phyloP scores from a whole-genome alignment of 495 filamentous ascomycete genomes.

The Trichoderma virens region DNA sequence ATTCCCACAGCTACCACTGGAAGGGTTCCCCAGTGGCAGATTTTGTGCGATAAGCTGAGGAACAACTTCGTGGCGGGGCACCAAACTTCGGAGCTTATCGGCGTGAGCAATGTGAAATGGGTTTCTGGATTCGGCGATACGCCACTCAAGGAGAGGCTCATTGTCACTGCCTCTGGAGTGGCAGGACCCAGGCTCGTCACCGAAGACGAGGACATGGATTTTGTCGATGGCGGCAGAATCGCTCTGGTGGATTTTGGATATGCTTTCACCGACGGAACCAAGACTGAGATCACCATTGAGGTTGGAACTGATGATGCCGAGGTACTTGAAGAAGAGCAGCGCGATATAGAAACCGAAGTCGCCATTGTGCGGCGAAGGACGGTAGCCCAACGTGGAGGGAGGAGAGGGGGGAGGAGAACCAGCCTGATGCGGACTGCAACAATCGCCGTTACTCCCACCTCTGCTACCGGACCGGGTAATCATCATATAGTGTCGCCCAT shows the following conservation, averaged over 20 bases:
- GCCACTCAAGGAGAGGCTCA: constrained; percentile 50
- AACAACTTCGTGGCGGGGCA: constrained; percentile 56
- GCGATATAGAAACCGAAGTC: constrained; percentile 73
- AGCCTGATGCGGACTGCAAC: constrained; percentile 29
- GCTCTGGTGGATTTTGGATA: constrained; percentile 70
- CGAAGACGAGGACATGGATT: constrained; percentile 65
- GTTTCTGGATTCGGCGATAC: constrained; percentile 42
- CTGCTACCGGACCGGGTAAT: constrained; percentile 14
- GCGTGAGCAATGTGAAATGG: constrained; percentile 55
- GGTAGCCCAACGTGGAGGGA: constrained; percentile 39
- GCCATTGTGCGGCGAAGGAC: constrained; percentile 73
- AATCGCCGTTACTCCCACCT: constrained; percentile 16
- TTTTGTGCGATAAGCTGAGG: constrained; percentile 56
- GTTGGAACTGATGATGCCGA: constrained; percentile 64
- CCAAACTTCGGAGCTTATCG: constrained; percentile 47
- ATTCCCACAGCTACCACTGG: constrained; percentile 16
- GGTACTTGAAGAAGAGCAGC: constrained; percentile 62
- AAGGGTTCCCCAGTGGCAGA: constrained; percentile 58
- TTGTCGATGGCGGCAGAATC: constrained; percentile 77
- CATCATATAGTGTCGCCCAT: neutral
- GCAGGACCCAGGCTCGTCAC: constrained; percentile 48
- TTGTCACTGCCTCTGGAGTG: constrained; percentile 70
- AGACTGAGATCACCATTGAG: constrained; percentile 57
- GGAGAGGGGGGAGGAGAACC: constrained; percentile 24
- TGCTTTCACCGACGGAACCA: constrained; percentile 44